phyloP scores from a whole-genome alignment of 495 filamentous ascomycete species.

The Penicilliopsis zonata region DNA sequence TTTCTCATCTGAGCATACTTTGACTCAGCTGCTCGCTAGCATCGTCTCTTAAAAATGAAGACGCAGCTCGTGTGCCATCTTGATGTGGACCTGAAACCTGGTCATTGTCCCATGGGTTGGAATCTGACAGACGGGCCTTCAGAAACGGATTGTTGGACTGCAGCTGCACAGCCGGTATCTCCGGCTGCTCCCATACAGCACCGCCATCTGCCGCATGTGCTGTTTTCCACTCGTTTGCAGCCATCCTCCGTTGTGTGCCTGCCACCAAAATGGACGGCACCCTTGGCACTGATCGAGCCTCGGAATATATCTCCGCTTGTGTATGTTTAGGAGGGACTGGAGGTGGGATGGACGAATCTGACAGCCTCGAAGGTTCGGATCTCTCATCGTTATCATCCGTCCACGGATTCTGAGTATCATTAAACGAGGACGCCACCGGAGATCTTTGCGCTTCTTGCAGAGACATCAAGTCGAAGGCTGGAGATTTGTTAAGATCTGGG shows the following conservation, averaged over 20 bases:
- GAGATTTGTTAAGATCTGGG: slow-evolving; percentile 31
- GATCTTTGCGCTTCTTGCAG: slow-evolving; percentile 32
- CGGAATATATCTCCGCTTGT: slow-evolving; percentile 1
- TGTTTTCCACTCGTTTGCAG: slow-evolving; percentile 15
- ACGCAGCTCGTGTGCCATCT: slow-evolving; percentile 8
- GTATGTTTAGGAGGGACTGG: slow-evolving; percentile 2
- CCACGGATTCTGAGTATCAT: slow-evolving; percentile 21
- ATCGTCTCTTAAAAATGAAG: slow-evolving; percentile 10
- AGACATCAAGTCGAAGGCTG: slow-evolving; percentile 32
- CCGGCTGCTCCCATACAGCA: slow-evolving; percentile 14
- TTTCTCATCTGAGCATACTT: slow-evolving; percentile 13
- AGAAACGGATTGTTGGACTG: slow-evolving; percentile 35
- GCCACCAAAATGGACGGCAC: slow-evolving; percentile 16
- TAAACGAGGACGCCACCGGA: slow-evolving; percentile 20
- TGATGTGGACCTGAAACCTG: slow-evolving; percentile 9
- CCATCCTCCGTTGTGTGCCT: slow-evolving; percentile 12
- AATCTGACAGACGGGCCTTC: slow-evolving; percentile 14
- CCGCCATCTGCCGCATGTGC: slow-evolving; percentile 2
- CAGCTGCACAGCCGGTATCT: slow-evolving; percentile 15
- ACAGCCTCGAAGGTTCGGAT: slow-evolving; percentile 4
- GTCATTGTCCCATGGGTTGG: slow-evolving; percentile 14
- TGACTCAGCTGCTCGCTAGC: slow-evolving; percentile 20
- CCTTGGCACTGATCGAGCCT: slow-evolving; percentile 7
- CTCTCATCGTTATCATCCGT: slow-evolving; percentile 19
- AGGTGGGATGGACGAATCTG: slow-evolving; percentile 1